These are phyloP conservation scores for Talaromyces sp. DNA, from an alignment of 2,329 filamentous ascomycete genomes.

Conservation along the genomic window DNA sequence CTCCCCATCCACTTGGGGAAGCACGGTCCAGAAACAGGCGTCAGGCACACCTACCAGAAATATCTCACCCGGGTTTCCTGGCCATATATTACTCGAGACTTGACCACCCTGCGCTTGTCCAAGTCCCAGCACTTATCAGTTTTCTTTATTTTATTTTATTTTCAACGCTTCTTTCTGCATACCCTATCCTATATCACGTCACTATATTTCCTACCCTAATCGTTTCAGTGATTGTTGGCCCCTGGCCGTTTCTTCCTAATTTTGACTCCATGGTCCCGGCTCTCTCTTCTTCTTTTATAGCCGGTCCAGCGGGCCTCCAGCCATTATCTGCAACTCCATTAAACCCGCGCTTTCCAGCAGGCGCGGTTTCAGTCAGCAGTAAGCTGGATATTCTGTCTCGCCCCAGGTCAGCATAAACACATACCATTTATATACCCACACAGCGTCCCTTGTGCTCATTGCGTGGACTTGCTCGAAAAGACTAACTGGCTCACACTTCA, in stretches of 20 bases:
- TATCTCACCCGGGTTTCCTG: slow-evolving; percentile 10
- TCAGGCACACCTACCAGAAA: slow-evolving; percentile 26
- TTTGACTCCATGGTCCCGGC: slow-evolving; percentile 36
- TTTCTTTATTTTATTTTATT: background rate
- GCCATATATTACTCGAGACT: slow-evolving; percentile 15
- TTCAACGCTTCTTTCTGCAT: slow-evolving; percentile 4
- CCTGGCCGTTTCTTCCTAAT: slow-evolving; percentile 9
- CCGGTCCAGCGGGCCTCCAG: slow-evolving; percentile 34
- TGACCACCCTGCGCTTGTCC: slow-evolving; percentile 17
- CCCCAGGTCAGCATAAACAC: slow-evolving; percentile 37
- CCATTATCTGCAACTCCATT: slow-evolving; percentile 34
- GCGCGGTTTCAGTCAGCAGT: slow-evolving; percentile 32
- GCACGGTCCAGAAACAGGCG: slow-evolving; percentile 15
- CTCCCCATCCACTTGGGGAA: slow-evolving; percentile 25
- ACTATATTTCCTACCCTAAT: background rate
- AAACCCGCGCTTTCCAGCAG: slow-evolving; percentile 32
- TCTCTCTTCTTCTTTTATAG: slow-evolving; percentile 30
- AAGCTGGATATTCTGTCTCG: slow-evolving; percentile 38
- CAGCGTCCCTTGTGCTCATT: background rate
- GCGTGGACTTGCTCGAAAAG: background rate
- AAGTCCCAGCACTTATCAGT: background rate
- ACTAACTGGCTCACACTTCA: slow-evolving; percentile 27
- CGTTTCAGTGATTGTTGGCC: background rate
- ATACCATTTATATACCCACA: slow-evolving; percentile 9
- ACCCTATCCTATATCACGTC: background rate